Evolutionary conservation across 2,329 filamentous ascomycete species (phyloP), one percentile per base, ranked within the genome.

Genomic region (Pseudohalonectria lignicola): DNA sequence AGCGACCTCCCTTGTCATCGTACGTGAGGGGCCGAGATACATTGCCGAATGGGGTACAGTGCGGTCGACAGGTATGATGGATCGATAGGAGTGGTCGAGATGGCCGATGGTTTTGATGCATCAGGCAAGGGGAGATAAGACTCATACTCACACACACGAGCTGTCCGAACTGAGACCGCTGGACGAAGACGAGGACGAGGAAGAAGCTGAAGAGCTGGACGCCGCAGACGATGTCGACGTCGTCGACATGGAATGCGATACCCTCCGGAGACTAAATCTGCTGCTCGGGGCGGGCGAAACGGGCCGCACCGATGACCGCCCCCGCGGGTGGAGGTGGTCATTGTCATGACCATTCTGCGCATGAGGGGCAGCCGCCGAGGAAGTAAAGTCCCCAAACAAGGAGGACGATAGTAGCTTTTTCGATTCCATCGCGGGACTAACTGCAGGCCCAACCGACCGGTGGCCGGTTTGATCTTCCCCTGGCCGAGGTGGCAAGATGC

Each of bases 111-210:
- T n/a, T n/a, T n/a, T n/a, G n/a, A n/a, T n/a, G n/a, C n/a, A n/a
- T n/a, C n/a, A n/a, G n/a, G n/a, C n/a, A n/a, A n/a, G n/a, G n/a
- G n/a, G n/a, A n/a, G n/a, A n/a, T n/a, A n/a, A n/a, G n/a, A n/a
- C n/a, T n/a, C n/a, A 20, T 13, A 43, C 46, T 47, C 36, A 48
- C 47, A 48, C 47, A 36, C 47, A 49, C 12, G 37, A 39, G 21
- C 20, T 39, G 5, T 39, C 37, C 23, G 21, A 13, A 28, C 13
- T 31, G 42, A 48, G 16, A 15, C 8, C 7, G 34, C 8, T 16
- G 25, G 21, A 4, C 16, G 19, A 29, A 9, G 19, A 15, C n/a
- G 36, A 23, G 26, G 26, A n/a, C 18, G 11, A 36, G 12, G 34
- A 29, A 13, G 34, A 36, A 17, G 15, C 34, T 13, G 21, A 36